Percentiles rank a stretch among this genome's conserved stretches.
Conservation (phyloP, 148 eudicot species). For the Arbutus unedo region DNA sequence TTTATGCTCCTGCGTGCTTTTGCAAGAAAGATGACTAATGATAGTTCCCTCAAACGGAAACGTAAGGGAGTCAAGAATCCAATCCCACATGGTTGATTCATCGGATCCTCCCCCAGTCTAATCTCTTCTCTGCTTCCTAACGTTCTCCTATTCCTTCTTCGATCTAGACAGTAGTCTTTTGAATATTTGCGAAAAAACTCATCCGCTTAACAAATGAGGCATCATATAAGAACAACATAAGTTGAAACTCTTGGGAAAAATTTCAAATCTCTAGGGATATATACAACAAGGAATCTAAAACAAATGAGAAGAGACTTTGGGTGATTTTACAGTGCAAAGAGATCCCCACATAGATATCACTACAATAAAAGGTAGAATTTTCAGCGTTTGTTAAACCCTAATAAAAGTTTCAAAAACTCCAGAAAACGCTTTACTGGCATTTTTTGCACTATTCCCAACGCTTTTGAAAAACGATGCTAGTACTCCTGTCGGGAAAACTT, state of each 20-base stretch:
- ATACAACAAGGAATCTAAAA: not conserved
- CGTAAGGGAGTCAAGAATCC: too few relatives aligned
- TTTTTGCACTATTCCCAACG: too few relatives aligned
- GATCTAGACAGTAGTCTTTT: not conserved
- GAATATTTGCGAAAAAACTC: not conserved
- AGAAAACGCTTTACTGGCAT: too few relatives aligned
- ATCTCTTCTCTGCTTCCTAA: not conserved
- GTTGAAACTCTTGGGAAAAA: not conserved
- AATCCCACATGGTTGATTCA: not conserved
- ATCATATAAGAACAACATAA: not conserved
- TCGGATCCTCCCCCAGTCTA: not conserved
- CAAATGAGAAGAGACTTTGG: not conserved
- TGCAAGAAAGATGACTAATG: too few relatives aligned
- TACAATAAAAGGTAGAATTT: too few relatives aligned
- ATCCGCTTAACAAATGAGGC: not conserved
- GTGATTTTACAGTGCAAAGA: not conserved
- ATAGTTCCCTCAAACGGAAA: too few relatives aligned
- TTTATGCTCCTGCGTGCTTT: too few relatives aligned
- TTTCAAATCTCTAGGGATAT: slow-evolving; percentile 1
- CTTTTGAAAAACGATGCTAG: too few relatives aligned
- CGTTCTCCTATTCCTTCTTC: not conserved
- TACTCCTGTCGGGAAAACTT: too few relatives aligned
- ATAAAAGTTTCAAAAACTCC: too few relatives aligned
- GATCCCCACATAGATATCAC: not conserved
- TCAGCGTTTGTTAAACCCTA: too few relatives aligned